These are phyloP conservation scores for Carex pumila DNA, from an alignment of 176 grass and related monocot species.

Conservation along the genomic window DNA sequence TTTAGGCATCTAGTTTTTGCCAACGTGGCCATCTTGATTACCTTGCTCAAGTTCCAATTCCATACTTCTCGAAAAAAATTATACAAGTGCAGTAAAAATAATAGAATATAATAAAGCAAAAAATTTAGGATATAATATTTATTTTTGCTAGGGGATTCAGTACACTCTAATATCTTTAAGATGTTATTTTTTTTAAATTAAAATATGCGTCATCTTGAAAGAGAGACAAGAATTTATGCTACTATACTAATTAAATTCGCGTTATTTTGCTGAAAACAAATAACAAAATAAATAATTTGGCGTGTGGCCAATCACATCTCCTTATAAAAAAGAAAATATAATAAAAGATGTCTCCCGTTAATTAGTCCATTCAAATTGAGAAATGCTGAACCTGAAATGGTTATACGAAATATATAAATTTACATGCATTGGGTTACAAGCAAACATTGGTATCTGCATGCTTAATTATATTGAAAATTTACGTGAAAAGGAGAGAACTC, in stretches of 20 bases:
- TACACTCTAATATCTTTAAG: no score
- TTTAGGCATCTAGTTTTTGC: neutral
- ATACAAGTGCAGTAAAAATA: neutral
- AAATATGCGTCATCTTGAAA: no score
- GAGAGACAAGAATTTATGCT: no score
- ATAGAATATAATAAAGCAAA: no score
- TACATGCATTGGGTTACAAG: neutral
- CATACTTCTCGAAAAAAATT: neutral
- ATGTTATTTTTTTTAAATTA: no score
- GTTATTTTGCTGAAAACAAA: no score
- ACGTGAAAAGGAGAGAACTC: slow-evolving; percentile 26
- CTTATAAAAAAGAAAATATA: neutral
- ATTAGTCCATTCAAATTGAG: neutral
- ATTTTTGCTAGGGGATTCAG: no score
- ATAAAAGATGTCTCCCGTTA: neutral
- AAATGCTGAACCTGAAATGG: neutral
- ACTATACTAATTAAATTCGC: no score
- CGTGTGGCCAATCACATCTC: neutral
- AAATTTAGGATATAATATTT: no score
- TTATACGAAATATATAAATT: neutral
- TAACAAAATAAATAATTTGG: no score
- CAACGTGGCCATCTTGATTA: slow-evolving; percentile 5
- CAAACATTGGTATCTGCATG: neutral
- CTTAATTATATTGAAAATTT: neutral
- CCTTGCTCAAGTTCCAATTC: neutral